Conservation (phyloP, 169 alveolate species). For the Cryptosporidium tyzzeri region DNA sequence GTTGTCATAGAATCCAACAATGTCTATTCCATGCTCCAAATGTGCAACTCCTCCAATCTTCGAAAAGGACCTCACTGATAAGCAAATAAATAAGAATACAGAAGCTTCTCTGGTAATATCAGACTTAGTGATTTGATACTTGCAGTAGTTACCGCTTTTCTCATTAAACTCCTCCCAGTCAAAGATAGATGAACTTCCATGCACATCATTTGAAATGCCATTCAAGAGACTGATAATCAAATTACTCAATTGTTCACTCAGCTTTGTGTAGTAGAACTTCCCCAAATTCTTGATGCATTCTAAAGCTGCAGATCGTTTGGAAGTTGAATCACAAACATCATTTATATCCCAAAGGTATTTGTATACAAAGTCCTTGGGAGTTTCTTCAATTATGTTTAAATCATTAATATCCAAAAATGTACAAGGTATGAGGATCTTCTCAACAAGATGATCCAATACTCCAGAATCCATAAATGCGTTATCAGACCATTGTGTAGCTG, state of each 20-base stretch:
- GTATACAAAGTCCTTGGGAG: constrained; percentile 63
- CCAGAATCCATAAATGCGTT: constrained; percentile 69
- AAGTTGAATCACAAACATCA: constrained; percentile 66
- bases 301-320: constrained; percentile 72
- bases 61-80: constrained; percentile 68
- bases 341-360: constrained; percentile 74
- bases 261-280: constrained; percentile 57
- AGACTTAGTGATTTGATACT: constrained; percentile 31
- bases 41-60: constrained; percentile 48
- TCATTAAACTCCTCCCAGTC: constrained; percentile 59
- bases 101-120: constrained; percentile 61
- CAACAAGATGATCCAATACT: constrained; percentile 62
- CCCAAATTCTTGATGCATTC: constrained; percentile 68
- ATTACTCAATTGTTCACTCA: constrained; percentile 42
- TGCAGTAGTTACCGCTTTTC: constrained; percentile 8
- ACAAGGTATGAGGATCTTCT: constrained; percentile 68
- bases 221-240: constrained; percentile 39
- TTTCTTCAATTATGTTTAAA: constrained; percentile 43
- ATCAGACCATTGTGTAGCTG: constrained; percentile 72
- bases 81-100: constrained; percentile 61
- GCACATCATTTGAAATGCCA: constrained; percentile 20
- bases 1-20: constrained; percentile 61
- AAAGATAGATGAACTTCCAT: constrained; percentile 9
- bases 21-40: constrained; percentile 37
- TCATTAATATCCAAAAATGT: constrained; percentile 65